Base-by-base conservation (phyloP, 768 basidiomycete genomes). In the Cyclocybe aegerita region DNA sequence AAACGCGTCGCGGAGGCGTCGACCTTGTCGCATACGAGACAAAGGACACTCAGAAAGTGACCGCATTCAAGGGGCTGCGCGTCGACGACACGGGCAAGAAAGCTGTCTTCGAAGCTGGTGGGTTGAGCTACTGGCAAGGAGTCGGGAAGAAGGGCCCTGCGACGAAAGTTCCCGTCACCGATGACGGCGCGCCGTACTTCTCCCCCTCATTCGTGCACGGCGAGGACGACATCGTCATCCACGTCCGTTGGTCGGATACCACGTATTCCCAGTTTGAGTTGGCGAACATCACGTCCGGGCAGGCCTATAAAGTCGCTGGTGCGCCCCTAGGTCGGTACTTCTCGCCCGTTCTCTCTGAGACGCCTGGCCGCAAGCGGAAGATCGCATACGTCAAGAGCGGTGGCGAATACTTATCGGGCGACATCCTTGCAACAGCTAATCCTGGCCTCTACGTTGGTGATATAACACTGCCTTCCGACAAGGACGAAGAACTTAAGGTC, bases 101-200 rank as follows among this genome's bases (percentile, higher is more conserved):
- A 30, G 82, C 76, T 1, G 76, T 82, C 15, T 89, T 88, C 66
- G 79, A 87, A 65, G 87, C 79, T n/a, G 83, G 82, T 7, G 86
- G 86, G 1, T 68, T 72, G 1, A 80, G 76, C 0, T 82, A 81
- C 50, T 68, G 80, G 44, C 80, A 83, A 49, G 55, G 70, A 9
- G 59, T 79, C 5, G 67, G 70, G 31, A 60, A 63, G 36, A 59
- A 68, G 4, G 54, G 63, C 3, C 62, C 69, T 4, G 54, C 44
- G 6, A 1, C 23, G 23, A 69, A 71, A 33, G 71, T 80, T 7
- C 85, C 86, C 7, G 72, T 77, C n/a, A 63, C 78, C 4, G 62
- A 82, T 45, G 49, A 72, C 9, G 63, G 65, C 5, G 72, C 70
- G 1, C 69, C 82, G 1, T 88, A 90, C 58, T 86, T 85, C 53